A percentile compares a stretch with the other conserved stretches of the same genome.
phyloP scores from a whole-genome alignment of 2,329 filamentous ascomycete genomes.

The Graphilbum ipis-grandicollis region DNA sequence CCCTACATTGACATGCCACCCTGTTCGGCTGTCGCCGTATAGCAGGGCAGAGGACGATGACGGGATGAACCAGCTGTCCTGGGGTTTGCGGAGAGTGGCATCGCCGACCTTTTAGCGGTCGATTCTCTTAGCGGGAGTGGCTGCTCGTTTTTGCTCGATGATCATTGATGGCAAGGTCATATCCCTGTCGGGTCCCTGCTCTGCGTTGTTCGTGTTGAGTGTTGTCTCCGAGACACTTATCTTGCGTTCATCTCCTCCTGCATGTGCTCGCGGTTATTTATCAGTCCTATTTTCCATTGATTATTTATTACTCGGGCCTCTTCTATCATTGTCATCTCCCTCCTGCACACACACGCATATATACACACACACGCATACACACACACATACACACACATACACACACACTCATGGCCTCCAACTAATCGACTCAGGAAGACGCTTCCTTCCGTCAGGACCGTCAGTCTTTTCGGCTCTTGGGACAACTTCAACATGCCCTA shows the following conservation, averaged over 20 bases:
- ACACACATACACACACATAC: not conserved
- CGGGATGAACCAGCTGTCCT: not conserved
- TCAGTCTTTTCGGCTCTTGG: constrained; percentile 82
- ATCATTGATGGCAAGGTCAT: too few relatives aligned
- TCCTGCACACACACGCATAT: not conserved
- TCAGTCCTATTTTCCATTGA: too few relatives aligned
- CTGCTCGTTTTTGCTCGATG: too few relatives aligned
- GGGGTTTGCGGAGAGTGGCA: not conserved
- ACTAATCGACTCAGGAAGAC: constrained; percentile 31
- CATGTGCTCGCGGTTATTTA: too few relatives aligned
- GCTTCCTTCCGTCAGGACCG: constrained; percentile 42
- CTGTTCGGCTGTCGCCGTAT: not conserved
- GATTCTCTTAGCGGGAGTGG: too few relatives aligned
- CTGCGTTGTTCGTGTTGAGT: not conserved
- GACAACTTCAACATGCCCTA: constrained; percentile 77
- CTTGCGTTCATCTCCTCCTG: not conserved
- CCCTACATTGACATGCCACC: not conserved
- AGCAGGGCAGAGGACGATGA: not conserved
- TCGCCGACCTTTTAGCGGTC: too few relatives aligned
- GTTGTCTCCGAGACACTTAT: not conserved
- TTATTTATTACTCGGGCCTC: too few relatives aligned
- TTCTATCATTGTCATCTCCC: not conserved
- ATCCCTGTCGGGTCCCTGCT: too few relatives aligned
- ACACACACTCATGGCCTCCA: not conserved
- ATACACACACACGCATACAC: not conserved